Evolutionary conservation across 805 yeast species (phyloP).

Genomic region (Yamadazyma tumulicola): DNA sequence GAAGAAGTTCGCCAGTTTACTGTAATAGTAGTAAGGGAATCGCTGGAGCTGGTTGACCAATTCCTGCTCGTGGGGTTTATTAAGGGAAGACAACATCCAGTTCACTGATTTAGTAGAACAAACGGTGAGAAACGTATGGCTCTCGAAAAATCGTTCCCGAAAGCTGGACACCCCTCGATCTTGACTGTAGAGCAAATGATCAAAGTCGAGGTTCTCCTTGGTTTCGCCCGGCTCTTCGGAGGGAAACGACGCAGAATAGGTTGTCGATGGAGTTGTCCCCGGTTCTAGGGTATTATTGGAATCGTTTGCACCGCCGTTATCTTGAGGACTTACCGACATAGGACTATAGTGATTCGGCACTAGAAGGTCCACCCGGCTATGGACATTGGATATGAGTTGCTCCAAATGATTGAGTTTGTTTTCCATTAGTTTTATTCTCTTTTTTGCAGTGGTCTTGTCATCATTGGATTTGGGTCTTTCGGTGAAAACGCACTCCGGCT

Average conservation of each 20-base stretch:
- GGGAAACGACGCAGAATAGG: no score
- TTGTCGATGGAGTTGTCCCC: neutral
- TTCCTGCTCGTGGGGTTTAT: slow-evolving; percentile 16
- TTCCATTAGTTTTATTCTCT: slow-evolving; percentile 15
- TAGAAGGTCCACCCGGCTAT: slow-evolving; percentile 17
- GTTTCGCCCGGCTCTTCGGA: no score
- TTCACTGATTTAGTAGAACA: slow-evolving; percentile 31
- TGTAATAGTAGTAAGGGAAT: slow-evolving; percentile 23
- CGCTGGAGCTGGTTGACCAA: slow-evolving; percentile 24
- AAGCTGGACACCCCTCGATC: neutral
- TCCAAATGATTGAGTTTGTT: slow-evolving; percentile 21
- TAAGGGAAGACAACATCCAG: slow-evolving; percentile 28
- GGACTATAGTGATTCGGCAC: neutral
- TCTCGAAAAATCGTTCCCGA: slow-evolving; percentile 27
- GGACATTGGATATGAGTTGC: slow-evolving; percentile 15
- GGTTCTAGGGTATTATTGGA: neutral
- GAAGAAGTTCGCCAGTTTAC: slow-evolving; percentile 15
- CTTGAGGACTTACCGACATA: no score
- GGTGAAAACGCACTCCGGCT: slow-evolving; percentile 20
- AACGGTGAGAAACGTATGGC: slow-evolving; percentile 34
- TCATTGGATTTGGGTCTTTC: slow-evolving; percentile 14
- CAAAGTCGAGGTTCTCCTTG: no score
- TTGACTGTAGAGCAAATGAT: neutral
- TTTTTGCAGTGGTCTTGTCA: slow-evolving; percentile 2
- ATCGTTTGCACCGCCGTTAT: no score